Conservation (phyloP, 208 protist species). For the Trypanosoma brucei region DNA sequence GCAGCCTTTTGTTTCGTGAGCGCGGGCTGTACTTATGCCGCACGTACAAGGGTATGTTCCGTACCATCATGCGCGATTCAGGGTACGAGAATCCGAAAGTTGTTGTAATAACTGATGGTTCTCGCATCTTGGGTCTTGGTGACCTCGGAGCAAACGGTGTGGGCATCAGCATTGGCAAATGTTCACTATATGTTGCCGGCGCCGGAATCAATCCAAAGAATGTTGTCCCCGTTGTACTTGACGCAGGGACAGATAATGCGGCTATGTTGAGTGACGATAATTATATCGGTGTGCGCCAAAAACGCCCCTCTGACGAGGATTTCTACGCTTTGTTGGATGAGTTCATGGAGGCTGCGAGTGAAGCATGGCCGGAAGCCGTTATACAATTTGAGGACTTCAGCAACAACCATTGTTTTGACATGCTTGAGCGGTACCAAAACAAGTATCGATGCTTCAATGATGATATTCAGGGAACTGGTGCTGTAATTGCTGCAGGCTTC, state of each 20-base stretch:
- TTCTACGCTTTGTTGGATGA: constrained; percentile 87
- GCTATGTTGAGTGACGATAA: constrained; percentile 46
- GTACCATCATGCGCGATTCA: constrained; percentile 74
- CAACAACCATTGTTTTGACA: constrained; percentile 87
- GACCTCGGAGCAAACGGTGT: constrained; percentile 94
- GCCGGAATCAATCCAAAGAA: constrained; percentile 79
- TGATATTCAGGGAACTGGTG: constrained; percentile 96
- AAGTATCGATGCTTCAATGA: constrained; percentile 94
- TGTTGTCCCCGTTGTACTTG: constrained; percentile 85
- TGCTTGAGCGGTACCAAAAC: constrained; percentile 88
- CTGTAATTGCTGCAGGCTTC: constrained; percentile 92
- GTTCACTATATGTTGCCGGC: constrained; percentile 89
- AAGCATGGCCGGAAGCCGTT: constrained; percentile 69
- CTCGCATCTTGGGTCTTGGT: constrained; percentile 93
- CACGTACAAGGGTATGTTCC: constrained; percentile 77
- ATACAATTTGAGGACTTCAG: constrained; percentile 95
- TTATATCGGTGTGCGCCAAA: constrained; percentile 68
- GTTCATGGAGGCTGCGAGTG: constrained; percentile 65
- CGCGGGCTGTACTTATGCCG: constrained; percentile 89
- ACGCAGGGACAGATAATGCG: constrained; percentile 86
- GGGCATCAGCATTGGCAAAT: constrained; percentile 94
- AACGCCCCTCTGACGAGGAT: constrained; percentile 32
- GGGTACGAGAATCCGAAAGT: constrained; percentile 75
- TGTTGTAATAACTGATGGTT: constrained; percentile 96
- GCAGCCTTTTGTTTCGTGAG: constrained; percentile 67